These are phyloP conservation scores for Sarocladium oryzae DNA, from an alignment of 2,329 filamentous ascomycete genomes.

Conservation along the genomic window DNA sequence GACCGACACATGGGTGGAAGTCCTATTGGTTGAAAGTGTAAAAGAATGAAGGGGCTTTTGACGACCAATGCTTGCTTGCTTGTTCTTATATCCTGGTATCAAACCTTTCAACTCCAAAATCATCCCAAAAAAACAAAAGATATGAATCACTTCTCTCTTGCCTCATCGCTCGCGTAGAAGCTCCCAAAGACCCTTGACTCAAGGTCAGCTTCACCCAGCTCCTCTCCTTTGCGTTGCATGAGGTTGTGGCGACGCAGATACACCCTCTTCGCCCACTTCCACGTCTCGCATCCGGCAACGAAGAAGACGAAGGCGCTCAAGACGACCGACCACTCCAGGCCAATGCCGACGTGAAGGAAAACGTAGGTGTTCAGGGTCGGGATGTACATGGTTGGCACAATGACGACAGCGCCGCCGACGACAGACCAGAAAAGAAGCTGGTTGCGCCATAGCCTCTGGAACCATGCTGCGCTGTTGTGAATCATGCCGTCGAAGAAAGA, in stretches of 20 bases:
- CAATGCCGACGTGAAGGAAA: constrained; percentile 59
- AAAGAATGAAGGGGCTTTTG: no score
- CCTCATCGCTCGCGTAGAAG: constrained; percentile 3
- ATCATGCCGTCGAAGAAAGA: constrained; percentile 57
- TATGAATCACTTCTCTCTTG: not conserved
- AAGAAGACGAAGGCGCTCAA: constrained; percentile 56
- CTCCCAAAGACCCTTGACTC: constrained; percentile 18
- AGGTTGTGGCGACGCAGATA: constrained; percentile 34
- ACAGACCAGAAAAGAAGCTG: constrained; percentile 44
- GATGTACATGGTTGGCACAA: constrained; percentile 60
- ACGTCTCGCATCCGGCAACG: constrained; percentile 56
- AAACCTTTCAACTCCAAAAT: no score
- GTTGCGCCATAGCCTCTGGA: constrained; percentile 48
- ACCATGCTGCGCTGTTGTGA: constrained; percentile 44
- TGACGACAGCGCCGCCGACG: constrained; percentile 46
- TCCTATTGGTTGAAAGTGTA: no score
- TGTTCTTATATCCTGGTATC: no score
- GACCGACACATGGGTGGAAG: no score
- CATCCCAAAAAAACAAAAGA: no score
- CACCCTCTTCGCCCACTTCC: constrained; percentile 61
- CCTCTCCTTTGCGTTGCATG: constrained; percentile 16
- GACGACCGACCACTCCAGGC: constrained; percentile 65
- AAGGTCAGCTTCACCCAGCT: constrained; percentile 17
- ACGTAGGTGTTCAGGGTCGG: constrained; percentile 59
- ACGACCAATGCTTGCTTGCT: no score